Percentiles rank a stretch among this genome's conserved stretches.
These are phyloP conservation scores for Aplosporella prunicola DNA, from an alignment of 2,329 filamentous ascomycete genomes.

Conservation along the genomic window DNA sequence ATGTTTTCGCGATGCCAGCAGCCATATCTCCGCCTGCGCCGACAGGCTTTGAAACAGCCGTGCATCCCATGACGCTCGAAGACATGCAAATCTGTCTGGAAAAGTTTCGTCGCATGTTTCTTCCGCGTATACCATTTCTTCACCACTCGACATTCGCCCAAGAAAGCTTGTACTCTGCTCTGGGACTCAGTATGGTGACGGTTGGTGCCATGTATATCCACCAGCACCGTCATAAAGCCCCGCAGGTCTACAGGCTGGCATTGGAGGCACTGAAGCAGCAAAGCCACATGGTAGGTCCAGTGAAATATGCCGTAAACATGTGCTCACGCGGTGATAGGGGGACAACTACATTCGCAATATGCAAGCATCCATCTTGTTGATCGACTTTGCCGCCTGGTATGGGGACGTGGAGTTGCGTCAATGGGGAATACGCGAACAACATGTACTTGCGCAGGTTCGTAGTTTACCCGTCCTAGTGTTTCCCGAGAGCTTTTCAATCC, in stretches of 20 bases:
- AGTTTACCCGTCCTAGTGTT: too few species aligned
- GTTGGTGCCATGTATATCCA: conserved; percentile 7
- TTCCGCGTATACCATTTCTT: conserved; percentile 7
- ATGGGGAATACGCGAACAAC: conserved; percentile 4
- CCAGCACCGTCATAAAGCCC: conserved; percentile 7
- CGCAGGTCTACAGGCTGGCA: conserved; percentile 4
- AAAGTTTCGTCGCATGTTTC: conserved; percentile 1
- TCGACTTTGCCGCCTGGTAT: conserved; percentile 9
- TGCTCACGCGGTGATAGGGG: not conserved
- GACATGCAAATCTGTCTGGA: conserved; percentile 7
- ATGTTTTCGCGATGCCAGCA: too few species aligned
- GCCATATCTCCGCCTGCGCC: not conserved
- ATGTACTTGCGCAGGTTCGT: conserved; percentile 1
- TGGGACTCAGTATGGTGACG: conserved; percentile 8
- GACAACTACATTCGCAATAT: not conserved
- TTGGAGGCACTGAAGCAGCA: not conserved
- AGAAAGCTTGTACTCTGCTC: conserved; percentile 2
- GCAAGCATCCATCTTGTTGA: conserved; percentile 5
- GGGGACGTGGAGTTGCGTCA: conserved; percentile 1
- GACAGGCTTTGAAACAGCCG: not conserved
- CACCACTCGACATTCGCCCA: conserved; percentile 7
- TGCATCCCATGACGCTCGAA: conserved; percentile 1
- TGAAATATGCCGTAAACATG: too few species aligned
- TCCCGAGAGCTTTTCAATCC: too few species aligned
- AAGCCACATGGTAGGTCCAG: not conserved